Conservation (phyloP, 352 stramenopile genomes). For the Globisporangium barbulae region DNA sequence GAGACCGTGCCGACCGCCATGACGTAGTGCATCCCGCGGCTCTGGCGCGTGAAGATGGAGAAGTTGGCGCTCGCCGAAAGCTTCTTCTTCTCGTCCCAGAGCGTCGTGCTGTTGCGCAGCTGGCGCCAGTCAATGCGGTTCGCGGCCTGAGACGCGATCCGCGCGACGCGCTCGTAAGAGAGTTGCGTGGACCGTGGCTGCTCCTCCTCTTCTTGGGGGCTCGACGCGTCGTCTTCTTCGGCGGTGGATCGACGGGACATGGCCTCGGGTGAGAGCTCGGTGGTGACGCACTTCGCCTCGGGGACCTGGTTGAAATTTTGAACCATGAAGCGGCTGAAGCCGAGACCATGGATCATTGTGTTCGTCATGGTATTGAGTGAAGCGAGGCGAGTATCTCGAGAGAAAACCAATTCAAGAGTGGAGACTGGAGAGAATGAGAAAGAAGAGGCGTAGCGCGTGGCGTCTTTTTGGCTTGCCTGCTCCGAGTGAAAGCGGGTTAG, state of each 20-base stretch:
- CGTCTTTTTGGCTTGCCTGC: neutral
- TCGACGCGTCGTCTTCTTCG: slow-evolving; percentile 5
- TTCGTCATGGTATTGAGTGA: slow-evolving; percentile 6
- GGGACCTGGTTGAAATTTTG: slow-evolving; percentile 9
- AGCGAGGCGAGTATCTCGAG: slow-evolving; percentile 1
- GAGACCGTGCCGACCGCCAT: slow-evolving; percentile 17
- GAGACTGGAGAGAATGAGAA: neutral
- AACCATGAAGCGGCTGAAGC: slow-evolving; percentile 17
- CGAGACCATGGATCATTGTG: slow-evolving; percentile 10
- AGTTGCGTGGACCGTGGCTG: slow-evolving; percentile 2
- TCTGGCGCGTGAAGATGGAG: slow-evolving; percentile 19
- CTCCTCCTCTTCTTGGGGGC: neutral
- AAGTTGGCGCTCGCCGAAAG: slow-evolving; percentile 12
- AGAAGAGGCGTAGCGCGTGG: neutral
- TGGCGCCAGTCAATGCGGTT: slow-evolving; percentile 17
- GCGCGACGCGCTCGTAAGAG: slow-evolving; percentile 13
- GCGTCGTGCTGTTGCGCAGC: slow-evolving; percentile 17
- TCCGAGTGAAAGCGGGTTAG: neutral
- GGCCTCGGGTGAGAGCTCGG: neutral
- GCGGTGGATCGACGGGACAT: slow-evolving; percentile 17
- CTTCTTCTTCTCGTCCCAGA: slow-evolving; percentile 21
- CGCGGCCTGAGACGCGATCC: slow-evolving; percentile 12
- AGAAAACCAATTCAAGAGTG: slow-evolving; percentile 18
- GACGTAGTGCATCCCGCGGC: slow-evolving; percentile 21
- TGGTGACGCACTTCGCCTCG: neutral